These are phyloP conservation scores for Penicillium sp. DNA, from an alignment of 2,329 filamentous ascomycete genomes.

Conservation along the genomic window DNA sequence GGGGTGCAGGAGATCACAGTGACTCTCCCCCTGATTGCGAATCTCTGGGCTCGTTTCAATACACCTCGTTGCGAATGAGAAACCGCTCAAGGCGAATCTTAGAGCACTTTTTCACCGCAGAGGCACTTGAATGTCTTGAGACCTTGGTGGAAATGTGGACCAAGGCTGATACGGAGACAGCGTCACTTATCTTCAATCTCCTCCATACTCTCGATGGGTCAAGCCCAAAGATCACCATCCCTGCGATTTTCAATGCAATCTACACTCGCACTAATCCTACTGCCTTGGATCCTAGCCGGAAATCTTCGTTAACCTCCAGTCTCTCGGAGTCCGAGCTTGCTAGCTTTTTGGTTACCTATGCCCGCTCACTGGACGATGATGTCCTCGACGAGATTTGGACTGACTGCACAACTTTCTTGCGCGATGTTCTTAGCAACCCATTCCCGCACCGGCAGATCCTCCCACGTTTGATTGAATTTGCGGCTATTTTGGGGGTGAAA, in stretches of 20 bases:
- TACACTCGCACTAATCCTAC: constrained; percentile 85
- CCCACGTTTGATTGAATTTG: constrained; percentile 76
- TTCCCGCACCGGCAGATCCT: constrained; percentile 89
- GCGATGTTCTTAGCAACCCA: constrained; percentile 82
- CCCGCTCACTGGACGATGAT: constrained; percentile 83
- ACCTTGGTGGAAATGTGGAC: constrained; percentile 81
- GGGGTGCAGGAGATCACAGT: constrained; percentile 55
- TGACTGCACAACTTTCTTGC: constrained; percentile 83
- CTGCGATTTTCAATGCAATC: constrained; percentile 88
- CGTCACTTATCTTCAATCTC: constrained; percentile 67
- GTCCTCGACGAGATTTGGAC: constrained; percentile 97
- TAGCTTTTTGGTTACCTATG: constrained; percentile 82
- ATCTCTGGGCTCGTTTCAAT: constrained; percentile 73
- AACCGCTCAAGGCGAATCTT: constrained; percentile 79
- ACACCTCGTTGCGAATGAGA: constrained; percentile 82
- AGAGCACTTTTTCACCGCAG: constrained; percentile 85
- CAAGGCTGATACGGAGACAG: constrained; percentile 44
- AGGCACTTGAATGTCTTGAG: constrained; percentile 86
- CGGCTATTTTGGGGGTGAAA: constrained; percentile 82
- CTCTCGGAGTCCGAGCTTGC: constrained; percentile 76
- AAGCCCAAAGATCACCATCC: constrained; percentile 80
- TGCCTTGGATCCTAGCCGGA: constrained; percentile 67
- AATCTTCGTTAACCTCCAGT: constrained; percentile 80
- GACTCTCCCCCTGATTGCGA: constrained; percentile 50
- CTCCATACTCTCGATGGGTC: constrained; percentile 86